Percentiles rank a stretch among this genome's conserved stretches.
Evolutionary conservation across 1,284 basidiomycete species (phyloP).

Genomic region (Trichosporon asahii): DNA sequence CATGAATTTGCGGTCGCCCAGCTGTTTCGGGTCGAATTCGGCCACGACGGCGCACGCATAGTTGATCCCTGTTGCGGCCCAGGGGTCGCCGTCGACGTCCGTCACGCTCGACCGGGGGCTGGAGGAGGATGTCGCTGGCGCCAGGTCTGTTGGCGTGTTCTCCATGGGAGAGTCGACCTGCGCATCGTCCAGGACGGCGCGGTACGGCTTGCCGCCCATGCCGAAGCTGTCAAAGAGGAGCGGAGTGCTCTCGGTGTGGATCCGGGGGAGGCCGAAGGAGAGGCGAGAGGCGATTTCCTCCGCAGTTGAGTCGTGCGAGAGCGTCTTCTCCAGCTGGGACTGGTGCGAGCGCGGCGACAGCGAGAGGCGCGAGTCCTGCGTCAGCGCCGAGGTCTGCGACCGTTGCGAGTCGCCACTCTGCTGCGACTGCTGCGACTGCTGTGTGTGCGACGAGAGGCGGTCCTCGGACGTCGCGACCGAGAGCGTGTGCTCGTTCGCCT

Average conservation of each 20-base stretch:
- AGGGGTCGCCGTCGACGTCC: slow-evolving; percentile 37
- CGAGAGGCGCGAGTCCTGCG: not conserved
- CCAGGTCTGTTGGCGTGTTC: not conserved
- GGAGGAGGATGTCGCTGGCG: not conserved
- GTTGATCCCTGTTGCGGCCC: slow-evolving; percentile 39
- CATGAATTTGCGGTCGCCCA: slow-evolving; percentile 39
- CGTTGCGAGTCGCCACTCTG: not conserved
- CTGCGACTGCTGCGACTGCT: slow-evolving; percentile 6
- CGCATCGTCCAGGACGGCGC: not conserved
- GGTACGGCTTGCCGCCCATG: slow-evolving; percentile 7
- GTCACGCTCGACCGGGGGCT: slow-evolving; percentile 15
- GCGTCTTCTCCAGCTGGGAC: not conserved
- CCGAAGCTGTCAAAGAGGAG: slow-evolving; percentile 30
- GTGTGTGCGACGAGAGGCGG: not conserved
- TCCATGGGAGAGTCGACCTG: not conserved
- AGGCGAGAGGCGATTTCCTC: slow-evolving; percentile 22
- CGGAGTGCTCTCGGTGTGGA: slow-evolving; percentile 24
- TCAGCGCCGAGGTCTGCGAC: not conserved
- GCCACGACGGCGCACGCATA: slow-evolving; percentile 51
- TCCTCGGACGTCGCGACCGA: not conserved
- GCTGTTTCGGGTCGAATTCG: slow-evolving; percentile 38
- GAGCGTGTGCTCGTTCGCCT: not conserved
- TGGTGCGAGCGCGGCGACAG: not conserved
- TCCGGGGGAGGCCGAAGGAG: slow-evolving; percentile 44
- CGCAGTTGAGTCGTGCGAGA: slow-evolving; percentile 10